Base-by-base conservation (phyloP, 805 yeast genomes). In the Myxozyma melibiosi region DNA sequence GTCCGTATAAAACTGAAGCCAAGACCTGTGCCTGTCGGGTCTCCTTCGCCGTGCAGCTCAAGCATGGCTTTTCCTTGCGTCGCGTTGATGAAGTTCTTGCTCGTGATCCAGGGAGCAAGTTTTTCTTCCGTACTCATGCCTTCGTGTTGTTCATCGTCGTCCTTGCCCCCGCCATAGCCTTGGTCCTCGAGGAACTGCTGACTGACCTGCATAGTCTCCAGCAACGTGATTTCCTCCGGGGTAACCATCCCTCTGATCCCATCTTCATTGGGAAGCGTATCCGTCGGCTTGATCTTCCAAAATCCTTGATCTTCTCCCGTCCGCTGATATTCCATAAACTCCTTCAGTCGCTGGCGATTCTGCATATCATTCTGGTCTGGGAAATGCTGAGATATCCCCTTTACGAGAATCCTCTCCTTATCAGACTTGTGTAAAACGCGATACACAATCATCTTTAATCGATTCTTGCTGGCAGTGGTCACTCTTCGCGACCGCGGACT, bases 341-440 rank as follows among this genome's bases (percentile, higher is more conserved):
- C 99, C 71, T 94, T 94, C 55, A 94, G 78, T 61, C 97, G 79
- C 73, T 92, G 98, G 66, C 99, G 81, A 69, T 90, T 92, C 71
- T 94, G 99, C 89, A 92, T 91, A 68, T 94, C 98, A 68, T 88
- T 91, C 71, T 91, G 97, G 65, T 90, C 98, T 0, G 99, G 98
- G 69, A 94, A 94, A 75, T 92, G 97, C 49, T 81, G 81, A 0
- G 96, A 84, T 22, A 94, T 88, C 63, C 94, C 98, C 63, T 85
- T 85, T 9, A 94, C 96, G 6, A 88, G 78, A 40, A 94, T 77
- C 35, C 98, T 78, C 38, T 86, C 84, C 35, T 83, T 80, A 2
- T 86, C 86, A 44, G 80, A 84, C 59, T 84, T 82, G 70, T 90
- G 89, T 72, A 94, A 76, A 0, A 90, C 88, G 51, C 98, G 81